These are phyloP conservation scores for Debaryomyces coudertii DNA, from an alignment of 1,139 yeast genomes.

Conservation along the genomic window DNA sequence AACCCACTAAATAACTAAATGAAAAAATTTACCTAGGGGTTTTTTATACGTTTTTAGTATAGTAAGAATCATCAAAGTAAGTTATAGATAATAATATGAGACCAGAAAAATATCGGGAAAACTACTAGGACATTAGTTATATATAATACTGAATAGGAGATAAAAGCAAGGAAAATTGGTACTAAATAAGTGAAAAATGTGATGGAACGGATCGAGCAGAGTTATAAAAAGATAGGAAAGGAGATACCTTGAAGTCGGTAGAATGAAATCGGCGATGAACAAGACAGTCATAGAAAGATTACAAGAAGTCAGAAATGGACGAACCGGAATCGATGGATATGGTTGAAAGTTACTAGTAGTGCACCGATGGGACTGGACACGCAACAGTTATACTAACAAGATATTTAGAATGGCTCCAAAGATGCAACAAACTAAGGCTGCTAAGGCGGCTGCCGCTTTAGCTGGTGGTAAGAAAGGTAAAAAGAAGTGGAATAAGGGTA, in stretches of 20 bases:
- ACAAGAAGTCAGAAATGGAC: background rate
- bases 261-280: background rate
- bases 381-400: conserved; percentile 36
- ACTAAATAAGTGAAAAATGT: conserved; percentile 2
- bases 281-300: background rate
- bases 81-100: conserved; percentile 5
- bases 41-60: conserved; percentile 15
- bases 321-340: background rate
- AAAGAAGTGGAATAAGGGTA: conserved; percentile 99
- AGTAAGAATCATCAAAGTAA: conserved; percentile 19
- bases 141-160: background rate
- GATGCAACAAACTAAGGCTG: conserved; percentile 98
- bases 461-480: conserved; percentile 99
- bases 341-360: conserved; percentile 1
- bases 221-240: background rate
- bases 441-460: conserved; percentile 99
- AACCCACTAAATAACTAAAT: background rate
- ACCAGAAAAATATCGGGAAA: background rate
- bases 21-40: conserved; percentile 7
- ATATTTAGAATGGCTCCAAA: conserved; percentile 90
- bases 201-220: background rate
- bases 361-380: background rate
- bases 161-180: background rate
- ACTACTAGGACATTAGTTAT: conserved; percentile 1
- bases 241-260: background rate